Conservation (phyloP, 2,329 filamentous ascomycete genomes). For the Claviceps sp. region DNA sequence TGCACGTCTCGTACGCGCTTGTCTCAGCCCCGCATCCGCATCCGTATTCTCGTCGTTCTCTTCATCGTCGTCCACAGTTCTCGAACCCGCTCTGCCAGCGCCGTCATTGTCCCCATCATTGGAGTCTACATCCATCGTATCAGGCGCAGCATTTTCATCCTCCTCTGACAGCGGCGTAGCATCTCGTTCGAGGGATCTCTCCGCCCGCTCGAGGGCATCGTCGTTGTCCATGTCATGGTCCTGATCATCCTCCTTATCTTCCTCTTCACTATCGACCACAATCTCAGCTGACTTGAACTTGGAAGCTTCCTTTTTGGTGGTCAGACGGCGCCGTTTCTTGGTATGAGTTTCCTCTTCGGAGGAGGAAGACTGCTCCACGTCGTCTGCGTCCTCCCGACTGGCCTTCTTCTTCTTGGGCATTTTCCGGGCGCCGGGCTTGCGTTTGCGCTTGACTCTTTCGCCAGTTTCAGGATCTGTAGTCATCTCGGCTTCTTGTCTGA, state of each 20-base stretch:
- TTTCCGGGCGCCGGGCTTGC: constrained; percentile 37
- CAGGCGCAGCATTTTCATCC: constrained; percentile 23
- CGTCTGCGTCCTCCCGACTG: constrained; percentile 26
- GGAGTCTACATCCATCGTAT: constrained; percentile 41
- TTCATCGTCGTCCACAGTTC: neutral
- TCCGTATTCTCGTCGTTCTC: constrained; percentile 29
- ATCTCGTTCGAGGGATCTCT: constrained; percentile 25
- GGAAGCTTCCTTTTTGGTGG: constrained; percentile 32
- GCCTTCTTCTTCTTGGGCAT: constrained; percentile 40
- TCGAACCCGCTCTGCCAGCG: neutral
- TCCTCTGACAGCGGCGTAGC: constrained; percentile 23
- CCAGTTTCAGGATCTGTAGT: constrained; percentile 74
- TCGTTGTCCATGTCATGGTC: constrained; percentile 20
- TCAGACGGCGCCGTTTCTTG: constrained; percentile 49
- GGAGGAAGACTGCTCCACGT: constrained; percentile 34
- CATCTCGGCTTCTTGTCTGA: constrained; percentile 52
- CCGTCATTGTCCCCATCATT: constrained; percentile 17
- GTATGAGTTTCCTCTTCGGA: constrained; percentile 31
- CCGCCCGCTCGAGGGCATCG: constrained; percentile 31
- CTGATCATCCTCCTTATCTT: constrained; percentile 14
- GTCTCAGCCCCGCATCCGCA: constrained; percentile 25
- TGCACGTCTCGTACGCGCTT: constrained; percentile 35
- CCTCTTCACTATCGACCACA: constrained; percentile 59
- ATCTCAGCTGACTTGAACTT: constrained; percentile 84
- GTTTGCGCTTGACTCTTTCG: constrained; percentile 68